Evolutionary conservation across 805 yeast genomes (phyloP), one percentile per base, ranked within the genome.

Genomic region (Saccharomycopsis selenospora): DNA sequence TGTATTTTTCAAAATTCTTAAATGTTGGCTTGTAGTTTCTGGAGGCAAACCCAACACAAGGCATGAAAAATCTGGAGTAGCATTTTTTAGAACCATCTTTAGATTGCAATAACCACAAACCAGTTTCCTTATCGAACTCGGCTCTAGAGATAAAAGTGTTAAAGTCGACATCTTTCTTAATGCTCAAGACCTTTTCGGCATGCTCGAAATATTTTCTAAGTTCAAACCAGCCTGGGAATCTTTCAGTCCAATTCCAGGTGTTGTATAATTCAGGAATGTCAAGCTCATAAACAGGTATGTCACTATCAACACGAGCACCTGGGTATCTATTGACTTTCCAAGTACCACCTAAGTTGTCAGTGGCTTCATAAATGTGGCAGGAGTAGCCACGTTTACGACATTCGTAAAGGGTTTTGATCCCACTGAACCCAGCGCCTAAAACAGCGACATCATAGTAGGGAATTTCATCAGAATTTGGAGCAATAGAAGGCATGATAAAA

Each of bases 221-320:
- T 41, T 62, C 63, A n/a, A 48, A 33, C 54, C 57, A 56, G 36
- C 51, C 60, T 10, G 66, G 65, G 43, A 51, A 63, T 30, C 55
- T 50, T 42, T 50, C 57, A n/a, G 55, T 36, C 60, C 62, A 63
- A 14, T 50, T 45, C 61, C 63, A 63, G 30, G 52, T 50, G 11
- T 45, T 27, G 48, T 57, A 59, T 23, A 58, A 49, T 46, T 62
- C 64, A 7, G 61, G 57, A 40, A 58, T 52, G 28, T 53, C 47
- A 14, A 62, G 50, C 45, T 61, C 61, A 47, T 63, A 62, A 24
- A 51, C 43, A 2, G 66, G 66, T 13, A 57, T 54, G 8, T 52
- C 56, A 13, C 60, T 54, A 52, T 62, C 66, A 36, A 62, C 65
- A 14, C 64, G 52, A 3, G 65, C 57, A 17, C 59, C 59, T 24